Conservation (phyloP, 2,329 filamentous ascomycete species). For the Ceratocystis harringtonii region DNA sequence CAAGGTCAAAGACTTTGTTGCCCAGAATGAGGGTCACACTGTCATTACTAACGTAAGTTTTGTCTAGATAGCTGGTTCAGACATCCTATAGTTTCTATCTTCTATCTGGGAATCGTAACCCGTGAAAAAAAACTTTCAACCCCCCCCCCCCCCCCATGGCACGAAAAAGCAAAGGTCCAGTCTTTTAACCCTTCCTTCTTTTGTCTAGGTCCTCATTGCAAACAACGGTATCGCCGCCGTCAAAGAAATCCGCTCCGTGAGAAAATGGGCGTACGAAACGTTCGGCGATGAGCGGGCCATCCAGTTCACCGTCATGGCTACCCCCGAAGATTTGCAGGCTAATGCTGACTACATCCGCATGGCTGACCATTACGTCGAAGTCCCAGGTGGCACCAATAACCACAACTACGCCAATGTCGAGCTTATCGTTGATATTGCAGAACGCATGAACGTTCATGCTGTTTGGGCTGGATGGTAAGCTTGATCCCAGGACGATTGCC, state of each 20-base stretch:
- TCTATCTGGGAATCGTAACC: background rate
- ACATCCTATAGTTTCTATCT: background rate
- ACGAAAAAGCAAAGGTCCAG: background rate
- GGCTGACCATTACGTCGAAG: conserved; percentile 98
- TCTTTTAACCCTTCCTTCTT: background rate
- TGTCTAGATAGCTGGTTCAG: background rate
- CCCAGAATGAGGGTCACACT: conserved; percentile 78
- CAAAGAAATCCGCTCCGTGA: conserved; percentile 96
- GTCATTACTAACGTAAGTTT: conserved; percentile 86
- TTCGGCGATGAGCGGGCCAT: conserved; percentile 97
- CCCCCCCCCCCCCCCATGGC: background rate
- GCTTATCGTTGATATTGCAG: conserved; percentile 94
- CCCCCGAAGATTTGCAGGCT: conserved; percentile 88
- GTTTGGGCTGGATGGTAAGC: conserved; percentile 96
- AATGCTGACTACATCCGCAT: conserved; percentile 99
- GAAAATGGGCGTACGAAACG: conserved; percentile 99
- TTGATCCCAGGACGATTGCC: background rate
- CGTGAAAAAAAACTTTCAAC: background rate
- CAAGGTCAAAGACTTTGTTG: conserved; percentile 92
- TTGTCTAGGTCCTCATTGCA: conserved; percentile 74
- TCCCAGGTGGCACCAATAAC: conserved; percentile 97
- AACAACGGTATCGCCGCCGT: conserved; percentile 99
- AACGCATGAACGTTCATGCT: conserved; percentile 95
- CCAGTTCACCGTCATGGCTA: conserved; percentile 99
- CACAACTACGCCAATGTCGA: conserved; percentile 99